Evolutionary conservation across 2,329 filamentous ascomycete species (phyloP).

Genomic region (Aspergillus sp.): DNA sequence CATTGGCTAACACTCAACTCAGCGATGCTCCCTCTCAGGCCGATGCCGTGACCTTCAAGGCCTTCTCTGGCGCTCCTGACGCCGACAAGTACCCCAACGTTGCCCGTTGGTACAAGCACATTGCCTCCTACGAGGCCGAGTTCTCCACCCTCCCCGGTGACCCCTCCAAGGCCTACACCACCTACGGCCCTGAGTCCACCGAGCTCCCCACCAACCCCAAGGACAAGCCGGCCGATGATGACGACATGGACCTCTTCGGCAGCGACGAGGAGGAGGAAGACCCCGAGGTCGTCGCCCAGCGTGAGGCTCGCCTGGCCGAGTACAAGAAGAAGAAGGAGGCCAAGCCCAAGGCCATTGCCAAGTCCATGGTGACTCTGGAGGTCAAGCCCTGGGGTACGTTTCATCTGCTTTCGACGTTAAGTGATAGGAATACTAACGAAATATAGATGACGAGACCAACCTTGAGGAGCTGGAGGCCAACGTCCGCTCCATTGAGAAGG

Average conservation of each 20-base stretch:
- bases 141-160: conserved; percentile 90
- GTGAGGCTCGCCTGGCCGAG: conserved; percentile 86
- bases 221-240: conserved; percentile 76
- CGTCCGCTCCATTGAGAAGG: conserved; percentile 82
- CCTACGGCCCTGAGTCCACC: conserved; percentile 81
- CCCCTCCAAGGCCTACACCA: conserved; percentile 80
- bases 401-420: too few relatives aligned
- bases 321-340: conserved; percentile 96
- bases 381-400: conserved; percentile 98
- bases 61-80: conserved; percentile 71
- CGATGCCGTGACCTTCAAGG: conserved; percentile 95
- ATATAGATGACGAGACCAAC: conserved; percentile 83
- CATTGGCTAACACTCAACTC: conserved; percentile 11
- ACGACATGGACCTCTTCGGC: conserved; percentile 91
- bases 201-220: conserved; percentile 82
- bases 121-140: conserved; percentile 87
- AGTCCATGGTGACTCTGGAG: conserved; percentile 93
- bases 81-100: conserved; percentile 88
- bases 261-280: conserved; percentile 93
- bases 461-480: conserved; percentile 77
- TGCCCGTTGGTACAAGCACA: conserved; percentile 99
- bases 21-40: conserved; percentile 79
- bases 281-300: conserved; percentile 76
- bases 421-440: conserved; percentile 24
- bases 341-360: conserved; percentile 88